Percentiles rank a stretch among this genome's conserved stretches.
Conservation (phyloP, 2,329 filamentous ascomycete species). For the Daldinia eschscholtzii region DNA sequence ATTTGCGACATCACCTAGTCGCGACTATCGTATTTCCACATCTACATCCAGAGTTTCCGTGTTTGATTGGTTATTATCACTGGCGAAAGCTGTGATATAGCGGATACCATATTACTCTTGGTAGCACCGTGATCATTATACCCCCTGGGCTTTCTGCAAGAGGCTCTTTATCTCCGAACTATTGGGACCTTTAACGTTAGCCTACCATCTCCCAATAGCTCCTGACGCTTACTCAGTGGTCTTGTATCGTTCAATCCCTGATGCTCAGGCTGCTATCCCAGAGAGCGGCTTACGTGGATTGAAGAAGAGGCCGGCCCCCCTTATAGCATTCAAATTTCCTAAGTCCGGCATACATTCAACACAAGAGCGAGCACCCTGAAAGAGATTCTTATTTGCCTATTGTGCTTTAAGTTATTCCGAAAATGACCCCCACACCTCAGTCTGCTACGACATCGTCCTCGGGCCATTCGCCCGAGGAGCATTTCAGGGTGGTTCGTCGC, state of each 20-base stretch:
- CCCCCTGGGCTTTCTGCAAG: slow-evolving; percentile 39
- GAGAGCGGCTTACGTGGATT: slow-evolving; percentile 24
- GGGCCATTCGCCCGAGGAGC: slow-evolving; percentile 83
- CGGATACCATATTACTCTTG: slow-evolving; percentile 26
- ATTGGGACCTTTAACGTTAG: slow-evolving; percentile 18
- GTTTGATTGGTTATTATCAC: slow-evolving; percentile 32
- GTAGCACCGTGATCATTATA: slow-evolving; percentile 17
- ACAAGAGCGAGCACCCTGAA: slow-evolving; percentile 37
- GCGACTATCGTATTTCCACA: slow-evolving; percentile 22
- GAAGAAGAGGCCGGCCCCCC: slow-evolving; percentile 40
- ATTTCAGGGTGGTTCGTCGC: slow-evolving; percentile 90
- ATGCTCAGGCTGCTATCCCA: slow-evolving; percentile 9
- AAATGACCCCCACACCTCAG: slow-evolving; percentile 81
- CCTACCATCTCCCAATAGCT: slow-evolving; percentile 15
- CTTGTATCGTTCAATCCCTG: slow-evolving; percentile 24
- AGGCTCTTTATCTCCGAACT: slow-evolving; percentile 39
- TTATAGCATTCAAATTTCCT: slow-evolving; percentile 43
- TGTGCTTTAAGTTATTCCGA: slow-evolving; percentile 42
- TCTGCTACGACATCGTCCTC: slow-evolving; percentile 83
- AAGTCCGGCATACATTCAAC: slow-evolving; percentile 43
- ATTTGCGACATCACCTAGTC: slow-evolving; percentile 18
- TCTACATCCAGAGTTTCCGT: slow-evolving; percentile 5
- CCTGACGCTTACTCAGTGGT: slow-evolving; percentile 41
- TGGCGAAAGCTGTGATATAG: slow-evolving; percentile 13
- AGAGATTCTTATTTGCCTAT: slow-evolving; percentile 16